Percentiles rank a stretch among this genome's conserved stretches.
Evolutionary conservation across 768 basidiomycete species (phyloP).

Genomic region (Termitomyces sp.): DNA sequence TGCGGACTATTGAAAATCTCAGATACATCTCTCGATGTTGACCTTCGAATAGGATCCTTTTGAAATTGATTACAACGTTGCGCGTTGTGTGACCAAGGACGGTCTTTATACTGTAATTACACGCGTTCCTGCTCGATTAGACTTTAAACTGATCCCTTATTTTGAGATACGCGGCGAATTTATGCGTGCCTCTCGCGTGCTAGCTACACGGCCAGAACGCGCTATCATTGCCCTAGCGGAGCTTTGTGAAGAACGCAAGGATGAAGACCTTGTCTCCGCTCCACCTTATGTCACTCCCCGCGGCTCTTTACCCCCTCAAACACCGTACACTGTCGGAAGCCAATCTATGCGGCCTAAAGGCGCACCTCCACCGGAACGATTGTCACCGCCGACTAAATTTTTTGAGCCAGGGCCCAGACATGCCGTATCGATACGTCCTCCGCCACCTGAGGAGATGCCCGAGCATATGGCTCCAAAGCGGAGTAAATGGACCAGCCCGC

Average conservation of each 20-base stretch:
- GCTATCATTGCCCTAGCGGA: constrained; percentile 81
- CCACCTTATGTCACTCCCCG: constrained; percentile 41
- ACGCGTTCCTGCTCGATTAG: neutral
- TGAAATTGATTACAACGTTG: constrained; percentile 94
- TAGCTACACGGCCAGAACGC: constrained; percentile 75
- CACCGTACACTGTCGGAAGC: constrained; percentile 65
- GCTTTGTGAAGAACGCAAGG: constrained; percentile 87
- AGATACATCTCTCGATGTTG: neutral
- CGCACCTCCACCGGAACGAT: constrained; percentile 35
- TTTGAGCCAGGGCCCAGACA: constrained; percentile 37
- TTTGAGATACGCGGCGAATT: constrained; percentile 94
- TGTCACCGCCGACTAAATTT: constrained; percentile 52
- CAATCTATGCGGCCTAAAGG: constrained; percentile 52
- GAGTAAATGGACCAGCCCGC: constrained; percentile 82
- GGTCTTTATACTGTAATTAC: constrained; percentile 86
- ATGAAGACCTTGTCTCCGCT: constrained; percentile 54
- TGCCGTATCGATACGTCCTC: constrained; percentile 36
- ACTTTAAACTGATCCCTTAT: constrained; percentile 7
- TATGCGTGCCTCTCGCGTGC: constrained; percentile 89
- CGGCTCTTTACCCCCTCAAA: constrained; percentile 59
- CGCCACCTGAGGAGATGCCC: constrained; percentile 75
- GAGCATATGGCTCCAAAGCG: constrained; percentile 84
- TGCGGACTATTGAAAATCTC: constrained; percentile 25
- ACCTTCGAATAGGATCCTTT: constrained; percentile 79
- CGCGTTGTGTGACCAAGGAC: constrained; percentile 94